These are phyloP conservation scores for Thelonectria discophora DNA, from an alignment of 2,329 filamentous ascomycete genomes.

Conservation along the genomic window DNA sequence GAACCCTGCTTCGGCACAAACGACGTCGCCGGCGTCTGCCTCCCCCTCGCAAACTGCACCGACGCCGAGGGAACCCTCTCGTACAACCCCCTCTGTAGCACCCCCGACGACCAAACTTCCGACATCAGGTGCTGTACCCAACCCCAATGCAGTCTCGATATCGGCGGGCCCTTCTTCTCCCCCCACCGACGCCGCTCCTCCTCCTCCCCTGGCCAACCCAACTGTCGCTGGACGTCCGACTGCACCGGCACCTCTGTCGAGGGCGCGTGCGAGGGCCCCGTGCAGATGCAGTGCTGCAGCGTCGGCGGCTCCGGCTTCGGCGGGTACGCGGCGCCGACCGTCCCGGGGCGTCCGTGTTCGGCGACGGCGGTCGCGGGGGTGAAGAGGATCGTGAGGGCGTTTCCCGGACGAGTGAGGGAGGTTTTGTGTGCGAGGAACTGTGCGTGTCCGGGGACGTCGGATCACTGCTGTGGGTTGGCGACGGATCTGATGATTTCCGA, in stretches of 20 bases:
- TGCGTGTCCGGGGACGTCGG: constrained; percentile 44
- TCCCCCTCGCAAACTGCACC: constrained; percentile 48
- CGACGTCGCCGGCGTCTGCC: constrained; percentile 48
- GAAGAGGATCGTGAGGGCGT: constrained; percentile 47
- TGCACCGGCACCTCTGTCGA: constrained; percentile 45
- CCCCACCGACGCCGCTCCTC: constrained; percentile 3
- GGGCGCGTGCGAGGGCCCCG: constrained; percentile 51
- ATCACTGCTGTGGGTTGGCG: constrained; percentile 51
- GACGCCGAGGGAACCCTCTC: constrained; percentile 49
- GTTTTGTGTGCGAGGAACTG: constrained; percentile 48
- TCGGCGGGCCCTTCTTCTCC: too few relatives aligned
- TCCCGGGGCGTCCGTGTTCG: constrained; percentile 50
- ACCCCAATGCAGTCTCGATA: constrained; percentile 40
- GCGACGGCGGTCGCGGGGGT: constrained; percentile 48
- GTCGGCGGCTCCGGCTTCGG: constrained; percentile 46
- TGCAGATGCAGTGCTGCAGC: constrained; percentile 52
- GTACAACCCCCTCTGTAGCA: constrained; percentile 42
- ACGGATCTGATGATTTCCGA: constrained; percentile 52
- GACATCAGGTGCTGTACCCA: constrained; percentile 56
- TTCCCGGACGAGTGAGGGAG: constrained; percentile 48
- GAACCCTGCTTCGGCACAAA: constrained; percentile 46
- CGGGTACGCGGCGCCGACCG: constrained; percentile 45
- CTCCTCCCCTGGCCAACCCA: constrained; percentile 37
- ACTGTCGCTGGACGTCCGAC: constrained; percentile 51
- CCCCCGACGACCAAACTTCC: constrained; percentile 39